Base-by-base conservation (phyloP, 768 basidiomycete species). In the Suillus fuscotomentosus region DNA sequence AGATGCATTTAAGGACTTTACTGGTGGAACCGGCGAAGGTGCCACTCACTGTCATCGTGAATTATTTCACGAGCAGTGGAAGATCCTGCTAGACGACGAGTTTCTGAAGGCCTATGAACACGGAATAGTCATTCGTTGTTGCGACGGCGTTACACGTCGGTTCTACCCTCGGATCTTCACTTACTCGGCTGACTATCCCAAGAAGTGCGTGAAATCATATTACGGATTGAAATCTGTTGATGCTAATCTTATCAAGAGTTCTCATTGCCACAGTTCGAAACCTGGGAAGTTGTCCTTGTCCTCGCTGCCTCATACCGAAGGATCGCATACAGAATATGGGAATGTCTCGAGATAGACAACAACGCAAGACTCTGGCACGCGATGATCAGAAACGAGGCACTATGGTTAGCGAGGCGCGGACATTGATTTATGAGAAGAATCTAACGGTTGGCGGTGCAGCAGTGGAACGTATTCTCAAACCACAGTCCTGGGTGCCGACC, bases 271-370 rank as follows among this genome's bases (percentile, higher is more conserved):
- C 54, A 11, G 63, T 75, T 9, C 66, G 65, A 10, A 67, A 74
- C 22, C 31, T 70, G 3, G 74, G 72, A 0, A 42, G 34, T 11
- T 75, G 73, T 43, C 73, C 73, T 66, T 76, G 75, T 45, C 72
- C 75, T 15, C 65, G 65, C 1, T 76, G 75, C 62, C 57, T 67
- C 0, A 63, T 75, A 1, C n/a, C 54, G 13, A 67, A 67, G 48
- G 47, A 53, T 5, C 13, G 63, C 1, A 65, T 75, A 0, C 38
- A 63, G 1, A 54, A 24, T 1, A 24, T 72, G 2, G 67, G 69
- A 0, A 69, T 56, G 1, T 3, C 22, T 2, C 13, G 13, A 1
- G 72, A 74, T 56, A 50, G 45, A 47, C 9, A 64, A 27, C 31
- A 47, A 5, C 27, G 59, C 3, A 3, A 36, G 14, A 39, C 31